phyloP scores from a whole-genome alignment of 2,329 filamentous ascomycete species.

The Cladorrhinum sp. region DNA sequence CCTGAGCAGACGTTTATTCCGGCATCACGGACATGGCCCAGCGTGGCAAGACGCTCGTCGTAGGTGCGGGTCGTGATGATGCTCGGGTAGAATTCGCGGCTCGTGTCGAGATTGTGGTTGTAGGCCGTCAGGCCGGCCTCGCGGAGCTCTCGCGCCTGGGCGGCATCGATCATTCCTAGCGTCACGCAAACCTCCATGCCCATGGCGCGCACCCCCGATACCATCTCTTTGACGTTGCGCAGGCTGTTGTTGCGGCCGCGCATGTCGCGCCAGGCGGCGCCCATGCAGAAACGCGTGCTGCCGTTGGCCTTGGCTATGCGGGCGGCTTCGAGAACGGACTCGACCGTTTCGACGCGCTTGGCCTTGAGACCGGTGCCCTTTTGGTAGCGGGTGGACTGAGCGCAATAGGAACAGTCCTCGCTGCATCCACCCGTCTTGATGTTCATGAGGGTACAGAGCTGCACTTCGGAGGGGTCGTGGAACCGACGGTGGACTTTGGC shows the following conservation, averaged over 20 bases:
- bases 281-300: constrained; percentile 92
- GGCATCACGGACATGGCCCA: constrained; percentile 76
- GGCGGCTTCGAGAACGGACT: constrained; percentile 76
- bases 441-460: constrained; percentile 94
- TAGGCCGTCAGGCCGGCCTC: constrained; percentile 84
- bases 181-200: constrained; percentile 94
- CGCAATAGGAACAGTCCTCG: constrained; percentile 91
- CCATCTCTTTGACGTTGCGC: constrained; percentile 82
- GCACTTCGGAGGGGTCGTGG: constrained; percentile 78
- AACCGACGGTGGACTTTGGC: constrained; percentile 77
- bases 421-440: constrained; percentile 93
- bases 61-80: constrained; percentile 84
- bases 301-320: constrained; percentile 76
- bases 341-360: constrained; percentile 74
- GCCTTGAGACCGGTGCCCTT: constrained; percentile 76
- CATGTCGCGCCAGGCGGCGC: constrained; percentile 92
- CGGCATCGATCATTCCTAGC: constrained; percentile 82
- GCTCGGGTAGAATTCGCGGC: constrained; percentile 80
- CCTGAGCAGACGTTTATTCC: constrained; percentile 89
- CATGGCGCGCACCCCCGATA: constrained; percentile 73
- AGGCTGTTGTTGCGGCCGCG: constrained; percentile 80
- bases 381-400: constrained; percentile 77
- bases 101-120: constrained; percentile 93
- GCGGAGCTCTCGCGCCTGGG: constrained; percentile 78
- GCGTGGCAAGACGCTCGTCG: constrained; percentile 79